Percentiles rank a stretch among this genome's conserved stretches.
Conservation (phyloP, 306 rosid species). For the Nissolia schottii region DNA sequence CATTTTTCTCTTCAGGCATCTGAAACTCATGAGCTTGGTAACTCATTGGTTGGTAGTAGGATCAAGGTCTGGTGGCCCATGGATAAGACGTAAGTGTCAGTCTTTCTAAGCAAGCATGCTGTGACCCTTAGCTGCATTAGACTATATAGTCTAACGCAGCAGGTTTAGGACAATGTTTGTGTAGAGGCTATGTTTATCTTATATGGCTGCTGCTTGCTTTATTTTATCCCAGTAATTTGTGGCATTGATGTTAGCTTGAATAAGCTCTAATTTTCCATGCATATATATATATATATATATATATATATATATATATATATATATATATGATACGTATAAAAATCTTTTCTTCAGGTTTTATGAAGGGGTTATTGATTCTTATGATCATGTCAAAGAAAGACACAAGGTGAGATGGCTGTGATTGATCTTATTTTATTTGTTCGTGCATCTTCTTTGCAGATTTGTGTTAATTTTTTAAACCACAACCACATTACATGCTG, state of each 20-base stretch:
- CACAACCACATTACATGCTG: constrained; percentile 18
- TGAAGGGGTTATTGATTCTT: constrained; percentile 56
- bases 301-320: no score
- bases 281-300: no score
- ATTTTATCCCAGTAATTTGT: not conserved
- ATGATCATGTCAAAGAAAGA: constrained; percentile 46
- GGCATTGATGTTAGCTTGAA: not conserved
- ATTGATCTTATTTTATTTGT: constrained; percentile 8
- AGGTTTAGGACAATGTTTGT: not conserved
- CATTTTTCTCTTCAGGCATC: constrained; percentile 33
- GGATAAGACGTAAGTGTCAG: constrained; percentile 57
- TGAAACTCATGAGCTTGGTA: constrained; percentile 21
- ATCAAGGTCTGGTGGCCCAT: constrained; percentile 87
- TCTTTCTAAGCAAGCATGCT: not conserved
- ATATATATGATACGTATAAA: not conserved
- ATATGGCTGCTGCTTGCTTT: not conserved
- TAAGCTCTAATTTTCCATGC: not conserved
- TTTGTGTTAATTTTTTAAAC: constrained; percentile 14
- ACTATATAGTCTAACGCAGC: not conserved
- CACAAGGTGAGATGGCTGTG: constrained; percentile 52
- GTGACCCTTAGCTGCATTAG: not conserved
- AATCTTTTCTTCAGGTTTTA: constrained; percentile 57
- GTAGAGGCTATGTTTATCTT: not conserved
- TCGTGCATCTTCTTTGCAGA: not conserved
- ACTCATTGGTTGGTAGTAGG: constrained; percentile 47